Evolutionary conservation across 331 rosid genomes (phyloP), one percentile per base, ranked within the genome.

Genomic region (Saraca asoca): DNA sequence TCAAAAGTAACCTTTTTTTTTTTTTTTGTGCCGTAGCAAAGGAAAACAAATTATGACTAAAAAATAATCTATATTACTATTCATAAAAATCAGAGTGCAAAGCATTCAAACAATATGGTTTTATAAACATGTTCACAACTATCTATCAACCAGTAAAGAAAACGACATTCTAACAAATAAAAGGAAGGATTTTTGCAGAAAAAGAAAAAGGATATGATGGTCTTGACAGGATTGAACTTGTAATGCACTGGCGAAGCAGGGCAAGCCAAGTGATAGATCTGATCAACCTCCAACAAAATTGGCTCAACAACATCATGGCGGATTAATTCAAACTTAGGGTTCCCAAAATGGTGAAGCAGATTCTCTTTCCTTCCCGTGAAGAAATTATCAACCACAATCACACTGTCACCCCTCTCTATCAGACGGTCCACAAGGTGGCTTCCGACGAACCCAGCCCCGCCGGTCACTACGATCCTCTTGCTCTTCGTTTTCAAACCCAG

Each of bases 261-360:
- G 71, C 98, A 92, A 61, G 98, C 98, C 49, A 92, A 57, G 51
- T 92, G 98, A 57, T 89, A 92, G 85, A 92, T 92, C 90, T 92
- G 95, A 37, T 92, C 98, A 33, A 92, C 96, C 66, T 92, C 98
- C 44, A 92, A 73, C 8, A 89, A 82, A 58, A 92, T 84, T 10
- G 96, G 91, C 70, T 85, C 82, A 52, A 92, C 98, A 48, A 92
- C 96, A 74, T 92, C 98, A 81, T 92, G 98, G 6, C 98, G 80
- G 20, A 92, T 87, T 29, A 92, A 87, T 75, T 92, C 98, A n/a
- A 92, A 92, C 61, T 81, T 87, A 0, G 96, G 91, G 63, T 89
- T 84, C 7, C 96, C 94, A 2, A 85, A 64, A 34, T 92, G 96
- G 33, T 92, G 96, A 0, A 77, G 58, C 74, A 89, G 44, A 43